Conservation (phyloP, 2,329 filamentous ascomycete species). For the Geoglossum cookeanum region DNA sequence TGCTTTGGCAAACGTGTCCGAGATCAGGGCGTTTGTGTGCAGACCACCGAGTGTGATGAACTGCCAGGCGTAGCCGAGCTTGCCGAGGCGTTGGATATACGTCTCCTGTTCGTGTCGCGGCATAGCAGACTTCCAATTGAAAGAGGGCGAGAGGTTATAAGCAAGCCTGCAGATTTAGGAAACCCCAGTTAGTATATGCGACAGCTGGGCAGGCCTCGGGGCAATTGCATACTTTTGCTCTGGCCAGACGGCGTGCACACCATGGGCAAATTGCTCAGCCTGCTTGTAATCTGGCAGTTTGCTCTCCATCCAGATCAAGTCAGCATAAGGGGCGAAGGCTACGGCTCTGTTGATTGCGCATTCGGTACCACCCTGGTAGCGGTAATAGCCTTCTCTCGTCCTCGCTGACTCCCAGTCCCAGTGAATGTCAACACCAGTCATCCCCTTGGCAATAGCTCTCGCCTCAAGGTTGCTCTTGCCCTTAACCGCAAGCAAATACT, state of each 20-base stretch:
- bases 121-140: conserved; percentile 99
- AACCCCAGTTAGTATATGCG: not conserved
- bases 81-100: conserved; percentile 76
- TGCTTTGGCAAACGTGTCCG: conserved; percentile 68
- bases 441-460: conserved; percentile 53
- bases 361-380: conserved; percentile 76
- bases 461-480: conserved; percentile 78
- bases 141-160: conserved; percentile 95
- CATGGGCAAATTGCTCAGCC: conserved; percentile 80
- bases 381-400: conserved; percentile 88
- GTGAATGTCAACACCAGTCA: conserved; percentile 65
- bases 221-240: conserved; percentile 64
- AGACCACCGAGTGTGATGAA: conserved; percentile 98
- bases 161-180: conserved; percentile 43
- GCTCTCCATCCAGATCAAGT: conserved; percentile 99
- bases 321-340: conserved; percentile 81
- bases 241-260: conserved; percentile 85
- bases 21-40: conserved; percentile 87
- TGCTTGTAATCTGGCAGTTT: conserved; percentile 84
- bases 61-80: conserved; percentile 96
- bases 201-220: not conserved
- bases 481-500: conserved; percentile 49
- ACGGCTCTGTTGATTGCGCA: conserved; percentile 80
- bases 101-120: conserved; percentile 81
- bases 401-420: conserved; percentile 93